phyloP scores from a whole-genome alignment of 202 grass and related monocot species.

The Panicum hallii region DNA sequence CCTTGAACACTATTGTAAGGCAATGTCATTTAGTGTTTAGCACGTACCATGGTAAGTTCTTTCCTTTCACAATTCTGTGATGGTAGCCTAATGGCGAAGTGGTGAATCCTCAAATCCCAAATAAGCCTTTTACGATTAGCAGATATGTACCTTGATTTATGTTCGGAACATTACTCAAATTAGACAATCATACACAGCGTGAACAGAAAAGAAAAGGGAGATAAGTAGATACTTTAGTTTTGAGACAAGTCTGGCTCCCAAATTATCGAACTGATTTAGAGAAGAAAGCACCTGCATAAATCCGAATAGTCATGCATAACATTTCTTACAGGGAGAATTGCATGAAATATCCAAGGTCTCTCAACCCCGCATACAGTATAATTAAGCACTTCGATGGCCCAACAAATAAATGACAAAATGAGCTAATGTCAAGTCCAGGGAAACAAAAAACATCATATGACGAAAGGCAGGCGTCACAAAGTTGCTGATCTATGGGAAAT shows the following conservation, averaged over 20 bases:
- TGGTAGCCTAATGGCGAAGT: slow-evolving; percentile 64
- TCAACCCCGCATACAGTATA: slow-evolving; percentile 35
- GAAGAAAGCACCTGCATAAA: slow-evolving; percentile 80
- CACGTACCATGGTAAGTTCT: slow-evolving; percentile 56
- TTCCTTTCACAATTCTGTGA: slow-evolving; percentile 61
- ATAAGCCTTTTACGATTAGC: slow-evolving; percentile 67
- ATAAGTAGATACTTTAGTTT: slow-evolving; percentile 78
- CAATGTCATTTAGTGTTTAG: slow-evolving; percentile 31
- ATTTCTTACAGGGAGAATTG: slow-evolving; percentile 23
- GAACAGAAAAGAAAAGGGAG: slow-evolving; percentile 43
- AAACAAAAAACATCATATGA: slow-evolving; percentile 7
- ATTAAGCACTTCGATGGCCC: slow-evolving; percentile 35
- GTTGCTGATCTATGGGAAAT: slow-evolving; percentile 7
- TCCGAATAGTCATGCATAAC: slow-evolving; percentile 42
- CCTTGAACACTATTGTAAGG: slow-evolving; percentile 26
- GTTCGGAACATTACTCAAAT: slow-evolving; percentile 45
- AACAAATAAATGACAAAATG: slow-evolving; percentile 40
- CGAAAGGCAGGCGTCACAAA: background rate
- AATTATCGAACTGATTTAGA: slow-evolving; percentile 76
- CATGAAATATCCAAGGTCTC: background rate
- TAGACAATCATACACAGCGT: slow-evolving; percentile 32
- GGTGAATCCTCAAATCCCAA: slow-evolving; percentile 82
- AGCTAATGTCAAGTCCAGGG: slow-evolving; percentile 6
- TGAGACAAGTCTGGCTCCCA: slow-evolving; percentile 70
- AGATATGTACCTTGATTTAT: slow-evolving; percentile 72